Base-by-base conservation (phyloP, 352 stramenopile species). In the Phytophthora meadii region DNA sequence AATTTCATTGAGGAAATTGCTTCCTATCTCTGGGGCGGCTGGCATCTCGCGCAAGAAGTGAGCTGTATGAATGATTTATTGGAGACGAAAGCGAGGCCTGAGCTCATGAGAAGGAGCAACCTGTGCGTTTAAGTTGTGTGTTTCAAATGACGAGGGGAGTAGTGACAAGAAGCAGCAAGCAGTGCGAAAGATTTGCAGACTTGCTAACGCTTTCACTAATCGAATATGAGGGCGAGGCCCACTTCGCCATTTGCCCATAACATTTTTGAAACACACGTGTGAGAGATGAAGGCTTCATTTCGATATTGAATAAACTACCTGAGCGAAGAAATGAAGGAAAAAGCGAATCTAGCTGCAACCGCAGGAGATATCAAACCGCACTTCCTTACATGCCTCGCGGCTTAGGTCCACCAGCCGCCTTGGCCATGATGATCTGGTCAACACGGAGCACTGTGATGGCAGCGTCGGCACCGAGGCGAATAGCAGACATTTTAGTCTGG, bases 391-490 rank as follows among this genome's bases (percentile, higher is more conserved):
- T 79, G 68, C 84, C 82, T 65, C 88, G 87, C 48, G 93, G 91
- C 87, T 99, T 99, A 22, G 96, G 96, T 37, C 96, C 96, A 30
- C 96, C 96, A 36, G 96, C 96, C 42, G 93, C 78, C 81, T 99
- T 99, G 63, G 89, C 84, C 98, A 99, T 99, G 88, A 99, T 99
- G 81, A 99, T 99, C 84, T 99, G 97, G 89, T 99, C 98, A 30
- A 99, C 97, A 78, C 97, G 97, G 28, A 99, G 86, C 58, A 99
- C 96, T 44, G 98, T 99, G 61, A 99, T 95, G 27, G 96, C 97
- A 34, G 97, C 97, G 81, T 99, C 98, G 34, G 98, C 92, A 48
- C 97, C 97, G 22, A 99, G 88, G 63, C 97, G 92, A 68, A 99
- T 92, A 55, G 98, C 98, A 60, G 91, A 98, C 69, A 91, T 81